Conservation (phyloP, 2,329 filamentous ascomycete genomes). For the Akanthomyces uredinophilus region DNA sequence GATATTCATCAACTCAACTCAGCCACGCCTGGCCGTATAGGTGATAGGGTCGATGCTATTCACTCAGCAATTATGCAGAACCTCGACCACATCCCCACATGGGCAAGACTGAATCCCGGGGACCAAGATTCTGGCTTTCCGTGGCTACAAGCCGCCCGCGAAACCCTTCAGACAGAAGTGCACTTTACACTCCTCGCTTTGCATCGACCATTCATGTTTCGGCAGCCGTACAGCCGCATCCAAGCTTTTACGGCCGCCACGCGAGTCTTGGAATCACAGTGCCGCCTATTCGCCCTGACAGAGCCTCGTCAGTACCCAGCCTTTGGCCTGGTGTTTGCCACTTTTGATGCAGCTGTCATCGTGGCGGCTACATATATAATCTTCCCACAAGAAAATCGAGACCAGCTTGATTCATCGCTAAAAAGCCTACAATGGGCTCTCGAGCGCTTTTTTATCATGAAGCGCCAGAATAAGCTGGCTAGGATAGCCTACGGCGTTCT, state of each 20-base stretch:
- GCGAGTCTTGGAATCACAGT: conserved; percentile 14
- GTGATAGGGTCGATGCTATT: no score
- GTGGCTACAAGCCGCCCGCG: conserved; percentile 13
- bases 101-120: background rate
- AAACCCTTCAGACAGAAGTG: conserved; percentile 10
- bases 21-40: no score
- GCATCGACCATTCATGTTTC: conserved; percentile 13
- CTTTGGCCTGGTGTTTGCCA: conserved; percentile 14
- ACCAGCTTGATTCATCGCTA: background rate
- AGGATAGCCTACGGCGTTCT: no score
- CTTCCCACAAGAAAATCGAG: conserved; percentile 9
- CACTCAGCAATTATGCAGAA: no score
- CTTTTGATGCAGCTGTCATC: conserved; percentile 16
- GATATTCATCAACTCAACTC: no score
- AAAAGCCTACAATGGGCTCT: background rate
- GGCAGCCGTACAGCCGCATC: background rate
- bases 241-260: conserved; percentile 7
- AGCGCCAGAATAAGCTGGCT: no score
- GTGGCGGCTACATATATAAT: conserved; percentile 13
- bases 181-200: conserved; percentile 15
- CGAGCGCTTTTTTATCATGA: no score
- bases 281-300: conserved; percentile 5
- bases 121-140: no score
- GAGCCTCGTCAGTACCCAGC: background rate
- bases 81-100: background rate